phyloP scores from a whole-genome alignment of 768 basidiomycete genomes.

The Hygrocybe coccinea region DNA sequence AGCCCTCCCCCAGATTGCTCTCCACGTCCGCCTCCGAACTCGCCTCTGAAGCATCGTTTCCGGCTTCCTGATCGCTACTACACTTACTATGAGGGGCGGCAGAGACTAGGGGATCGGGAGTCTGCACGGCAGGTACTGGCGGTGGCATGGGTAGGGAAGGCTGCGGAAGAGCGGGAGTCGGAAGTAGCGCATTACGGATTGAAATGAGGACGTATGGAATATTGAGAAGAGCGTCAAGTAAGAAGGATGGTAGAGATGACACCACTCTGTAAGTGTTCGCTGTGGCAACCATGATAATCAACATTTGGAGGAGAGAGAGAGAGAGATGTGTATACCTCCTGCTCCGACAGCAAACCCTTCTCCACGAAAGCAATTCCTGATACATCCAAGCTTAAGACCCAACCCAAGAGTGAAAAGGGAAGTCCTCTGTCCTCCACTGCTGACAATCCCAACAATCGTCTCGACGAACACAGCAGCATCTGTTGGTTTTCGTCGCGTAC shows the following conservation, averaged over 20 bases:
- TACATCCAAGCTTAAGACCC: conserved; percentile 42
- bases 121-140: conserved; percentile 5
- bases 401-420: conserved; percentile 36
- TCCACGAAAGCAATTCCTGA: conserved; percentile 57
- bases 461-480: conserved; percentile 56
- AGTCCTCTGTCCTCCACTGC: conserved; percentile 46
- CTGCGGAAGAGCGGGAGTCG: conserved; percentile 41
- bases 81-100: neutral
- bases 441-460: conserved; percentile 55
- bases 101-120: neutral
- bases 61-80: conserved; percentile 5
- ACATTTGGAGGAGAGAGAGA: conserved; percentile 5
- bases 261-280: conserved; percentile 67
- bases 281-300: conserved; percentile 20
- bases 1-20: conserved; percentile 51
- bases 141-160: conserved; percentile 30
- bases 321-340: conserved; percentile 51
- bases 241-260: conserved; percentile 58
- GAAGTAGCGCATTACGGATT: conserved; percentile 56
- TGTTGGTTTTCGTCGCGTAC: conserved; percentile 48
- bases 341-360: conserved; percentile 71
- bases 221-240: conserved; percentile 62
- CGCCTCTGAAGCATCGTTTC: conserved; percentile 34
- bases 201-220: conserved; percentile 63
- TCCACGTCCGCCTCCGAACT: conserved; percentile 67